Conservation (phyloP, 1,139 yeast genomes). For the Kodamaea plutei region DNA sequence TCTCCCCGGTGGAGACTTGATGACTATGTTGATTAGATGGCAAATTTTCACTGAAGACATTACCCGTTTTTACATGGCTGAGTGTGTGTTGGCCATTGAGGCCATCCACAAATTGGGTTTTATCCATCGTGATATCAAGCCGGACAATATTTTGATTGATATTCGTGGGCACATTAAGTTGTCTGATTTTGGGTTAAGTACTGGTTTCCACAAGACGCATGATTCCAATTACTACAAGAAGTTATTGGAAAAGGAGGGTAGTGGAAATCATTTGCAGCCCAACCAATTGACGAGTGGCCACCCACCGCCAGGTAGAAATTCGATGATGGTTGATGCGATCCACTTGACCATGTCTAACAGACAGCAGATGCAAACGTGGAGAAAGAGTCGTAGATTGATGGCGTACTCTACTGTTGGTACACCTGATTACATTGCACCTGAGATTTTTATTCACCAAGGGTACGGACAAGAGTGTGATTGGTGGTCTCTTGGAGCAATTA, state of each 20-base stretch:
- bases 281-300: slow-evolving; percentile 17
- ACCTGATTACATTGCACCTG: slow-evolving; percentile 98
- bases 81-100: slow-evolving; percentile 79
- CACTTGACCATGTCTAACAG: slow-evolving; percentile 93
- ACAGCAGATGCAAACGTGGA: slow-evolving; percentile 98
- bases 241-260: slow-evolving; percentile 57
- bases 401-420: slow-evolving; percentile 99
- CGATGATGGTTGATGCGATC: slow-evolving; percentile 92
- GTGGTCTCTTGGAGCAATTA: slow-evolving; percentile 99
- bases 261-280: slow-evolving; percentile 23
- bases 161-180: slow-evolving; percentile 75
- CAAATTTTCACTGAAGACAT: slow-evolving; percentile 82
- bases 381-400: slow-evolving; percentile 92
- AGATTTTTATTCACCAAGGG: slow-evolving; percentile 93
- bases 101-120: slow-evolving; percentile 78
- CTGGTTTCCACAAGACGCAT: slow-evolving; percentile 83
- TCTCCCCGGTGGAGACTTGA: slow-evolving; percentile 80
- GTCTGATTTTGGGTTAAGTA: slow-evolving; percentile 79
- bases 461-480: slow-evolving; percentile 99
- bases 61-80: slow-evolving; percentile 81
- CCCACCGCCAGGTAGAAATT: slow-evolving; percentile 46
- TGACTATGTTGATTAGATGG: slow-evolving; percentile 88
- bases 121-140: slow-evolving; percentile 76
- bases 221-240: slow-evolving; percentile 76
- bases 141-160: slow-evolving; percentile 77